A percentile compares a stretch with the other conserved stretches of the same genome.
These are phyloP conservation scores for Lumnitzera littorea DNA, from an alignment of 345 rosid species.

Conservation along the genomic window DNA sequence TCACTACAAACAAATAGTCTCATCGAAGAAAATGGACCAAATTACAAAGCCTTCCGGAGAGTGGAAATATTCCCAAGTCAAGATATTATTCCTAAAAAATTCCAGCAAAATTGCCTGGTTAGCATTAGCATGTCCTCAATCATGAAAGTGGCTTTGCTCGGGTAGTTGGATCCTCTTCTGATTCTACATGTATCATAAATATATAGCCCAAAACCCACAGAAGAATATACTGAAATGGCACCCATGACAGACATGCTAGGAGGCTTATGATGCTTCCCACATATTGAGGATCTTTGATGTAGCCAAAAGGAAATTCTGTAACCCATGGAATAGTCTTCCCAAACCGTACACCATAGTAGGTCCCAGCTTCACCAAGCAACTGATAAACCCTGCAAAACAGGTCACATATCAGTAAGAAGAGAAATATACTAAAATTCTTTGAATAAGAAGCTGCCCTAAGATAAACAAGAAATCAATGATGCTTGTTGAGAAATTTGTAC, in stretches of 20 bases:
- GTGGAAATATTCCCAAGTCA: not conserved
- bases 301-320: slow-evolving; percentile 82
- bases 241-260: slow-evolving; percentile 66
- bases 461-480: not conserved
- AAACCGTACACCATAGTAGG: slow-evolving; percentile 80
- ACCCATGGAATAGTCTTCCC: slow-evolving; percentile 85
- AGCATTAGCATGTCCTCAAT: slow-evolving; percentile 9
- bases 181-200: slow-evolving; percentile 62
- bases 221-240: slow-evolving; percentile 72
- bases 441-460: not conserved
- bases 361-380: slow-evolving; percentile 85
- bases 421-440: not conserved
- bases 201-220: slow-evolving; percentile 69
- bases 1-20: too few species aligned
- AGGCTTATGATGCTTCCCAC: slow-evolving; percentile 83
- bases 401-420: slow-evolving; percentile 1
- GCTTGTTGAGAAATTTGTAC: too few species aligned
- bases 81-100: not conserved
- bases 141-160: slow-evolving; percentile 59
- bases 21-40: too few species aligned
- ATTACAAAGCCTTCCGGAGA: not conserved
- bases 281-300: slow-evolving; percentile 83
- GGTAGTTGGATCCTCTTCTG: slow-evolving; percentile 53
- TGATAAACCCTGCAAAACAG: slow-evolving; percentile 63
- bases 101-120: slow-evolving; percentile 8